Evolutionary conservation across 306 rosid genomes (phyloP), one percentile per base, ranked within the genome.

Genomic region (Boehmeria nivea): DNA sequence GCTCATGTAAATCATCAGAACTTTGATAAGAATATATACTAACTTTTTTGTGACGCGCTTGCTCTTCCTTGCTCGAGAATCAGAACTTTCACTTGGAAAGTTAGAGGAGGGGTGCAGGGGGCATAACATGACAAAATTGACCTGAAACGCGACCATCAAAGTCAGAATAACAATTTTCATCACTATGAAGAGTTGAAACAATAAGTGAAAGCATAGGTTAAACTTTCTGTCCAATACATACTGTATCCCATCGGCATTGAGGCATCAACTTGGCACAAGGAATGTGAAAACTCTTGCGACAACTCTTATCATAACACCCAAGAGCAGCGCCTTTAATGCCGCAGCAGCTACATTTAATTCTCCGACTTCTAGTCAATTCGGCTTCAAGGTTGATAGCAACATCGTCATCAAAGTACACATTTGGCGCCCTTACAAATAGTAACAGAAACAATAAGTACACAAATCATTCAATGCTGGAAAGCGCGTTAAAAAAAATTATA

Each of bases 281-380:
- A 48, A 91, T 81, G 52, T 91, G 98, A 62, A 91, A 91, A 76
- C 98, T 91, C 76, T 66, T 80, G 37, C 96, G 96, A 73, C 98
- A 91, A 72, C 74, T 74, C 76, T 78, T 80, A 66, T 84, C 84
- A 55, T 60, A 84, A 68, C 98, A 91, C 33, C 98, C 98, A 18
- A 91, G 87, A 39, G 96, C 81, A 21, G 95, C 98, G 19, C 98
- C 98, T 76, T 73, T 87, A 15, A 71, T 66, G 63, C 91, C 95
- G 71, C 98, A 91, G 55, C 87, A 82, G 65, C 85, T 59, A 71
- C 98, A 91, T 55, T 69, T 87, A 51, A 91, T 91, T 78, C 75
- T 78, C 47, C 89, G 76, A 65, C 98, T 91, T 78, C 98, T 91
- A 50, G 67, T 67, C 55, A 84, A 59, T 67, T 91, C 98, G 61